Evolutionary conservation across 106 monocot species (phyloP).

Genomic region (Alisma plantagoaquatica): DNA sequence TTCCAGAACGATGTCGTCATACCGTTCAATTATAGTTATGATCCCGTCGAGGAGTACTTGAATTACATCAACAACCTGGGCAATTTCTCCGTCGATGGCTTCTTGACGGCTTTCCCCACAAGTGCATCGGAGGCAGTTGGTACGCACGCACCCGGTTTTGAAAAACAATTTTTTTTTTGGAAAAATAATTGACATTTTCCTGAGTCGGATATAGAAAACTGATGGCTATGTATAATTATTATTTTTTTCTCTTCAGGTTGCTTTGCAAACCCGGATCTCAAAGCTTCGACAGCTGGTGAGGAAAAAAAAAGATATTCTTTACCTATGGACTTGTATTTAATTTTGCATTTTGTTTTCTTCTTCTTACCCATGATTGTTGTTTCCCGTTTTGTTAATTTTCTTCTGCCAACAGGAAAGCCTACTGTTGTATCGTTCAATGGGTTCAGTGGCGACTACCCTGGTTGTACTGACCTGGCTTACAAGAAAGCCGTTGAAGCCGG

Average conservation of each 20-base stretch:
- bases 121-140: slow-evolving; percentile 72
- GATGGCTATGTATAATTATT: too few species aligned
- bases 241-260: too few species aligned
- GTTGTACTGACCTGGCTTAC: slow-evolving; percentile 84
- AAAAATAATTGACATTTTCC: too few species aligned
- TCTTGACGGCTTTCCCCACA: slow-evolving; percentile 64
- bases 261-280: slow-evolving; percentile 30
- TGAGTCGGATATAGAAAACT: too few species aligned
- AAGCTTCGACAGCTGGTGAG: slow-evolving; percentile 4
- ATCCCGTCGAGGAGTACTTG: slow-evolving; percentile 65
- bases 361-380: too few species aligned
- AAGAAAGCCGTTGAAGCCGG: slow-evolving; percentile 60
- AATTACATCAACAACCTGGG: slow-evolving; percentile 66
- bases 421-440: slow-evolving; percentile 68
- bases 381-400: too few species aligned
- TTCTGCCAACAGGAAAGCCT: too few species aligned
- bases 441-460: slow-evolving; percentile 71
- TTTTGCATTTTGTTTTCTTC: too few species aligned
- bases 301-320: too few species aligned
- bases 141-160: too few species aligned
- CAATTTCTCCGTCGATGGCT: slow-evolving; percentile 67
- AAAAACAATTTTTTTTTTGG: too few species aligned
- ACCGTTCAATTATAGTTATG: slow-evolving; percentile 70
- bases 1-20: slow-evolving; percentile 57
- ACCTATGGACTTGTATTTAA: too few species aligned